Evolutionary conservation across 2,329 filamentous ascomycete genomes (phyloP).

Genomic region (Colletotrichum liriopes): DNA sequence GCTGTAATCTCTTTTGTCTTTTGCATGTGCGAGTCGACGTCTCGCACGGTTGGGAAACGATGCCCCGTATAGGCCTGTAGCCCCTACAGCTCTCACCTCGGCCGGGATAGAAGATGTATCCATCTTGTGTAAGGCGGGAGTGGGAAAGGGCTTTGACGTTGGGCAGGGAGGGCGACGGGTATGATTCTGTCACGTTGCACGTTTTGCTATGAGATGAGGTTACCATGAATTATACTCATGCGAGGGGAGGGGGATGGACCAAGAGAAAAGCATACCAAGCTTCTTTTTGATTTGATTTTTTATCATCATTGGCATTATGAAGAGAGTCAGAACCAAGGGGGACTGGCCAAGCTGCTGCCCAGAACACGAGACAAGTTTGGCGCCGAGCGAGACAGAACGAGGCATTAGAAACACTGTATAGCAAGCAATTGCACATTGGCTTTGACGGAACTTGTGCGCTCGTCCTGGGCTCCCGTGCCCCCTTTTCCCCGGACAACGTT

Average conservation of each 20-base stretch:
- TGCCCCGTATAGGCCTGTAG: neutral
- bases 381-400: neutral
- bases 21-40: constrained; percentile 27
- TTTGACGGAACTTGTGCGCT: neutral
- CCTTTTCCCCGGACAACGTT: neutral
- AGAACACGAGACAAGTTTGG: neutral
- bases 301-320: neutral
- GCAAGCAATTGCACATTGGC: constrained; percentile 38
- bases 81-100: neutral
- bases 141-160: neutral
- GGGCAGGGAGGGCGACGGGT: neutral
- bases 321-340: neutral
- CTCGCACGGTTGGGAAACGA: constrained; percentile 12
- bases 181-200: constrained; percentile 15
- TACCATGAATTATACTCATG: constrained; percentile 17
- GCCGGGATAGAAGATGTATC: neutral
- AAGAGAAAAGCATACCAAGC: neutral
- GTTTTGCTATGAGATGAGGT: constrained; percentile 27
- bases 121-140: neutral
- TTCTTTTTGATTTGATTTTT: neutral
- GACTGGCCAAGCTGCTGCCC: neutral
- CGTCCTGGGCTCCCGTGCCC: neutral
- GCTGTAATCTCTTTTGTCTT: constrained; percentile 29
- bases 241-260: neutral
- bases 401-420: constrained; percentile 23